phyloP scores from a whole-genome alignment of 176 grass and related monocot genomes.

The Rhynchospora breviuscula region DNA sequence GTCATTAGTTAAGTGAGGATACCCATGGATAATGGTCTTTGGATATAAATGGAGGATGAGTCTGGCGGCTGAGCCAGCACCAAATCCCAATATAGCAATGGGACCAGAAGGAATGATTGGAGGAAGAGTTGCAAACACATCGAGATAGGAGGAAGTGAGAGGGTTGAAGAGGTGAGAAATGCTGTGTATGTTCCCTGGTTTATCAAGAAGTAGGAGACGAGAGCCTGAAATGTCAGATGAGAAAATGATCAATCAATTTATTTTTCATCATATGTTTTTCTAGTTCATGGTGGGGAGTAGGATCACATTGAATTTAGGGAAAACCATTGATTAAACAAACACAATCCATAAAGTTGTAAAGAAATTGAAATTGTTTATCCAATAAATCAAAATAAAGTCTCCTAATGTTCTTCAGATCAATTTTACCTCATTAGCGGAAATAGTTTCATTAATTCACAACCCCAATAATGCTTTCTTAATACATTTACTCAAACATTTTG shows the following conservation, averaged over 20 bases:
- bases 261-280: not conserved
- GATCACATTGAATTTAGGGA: not conserved
- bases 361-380: not conserved
- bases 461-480: not conserved
- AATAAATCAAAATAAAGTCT: not conserved
- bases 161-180: conserved; percentile 42
- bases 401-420: not conserved
- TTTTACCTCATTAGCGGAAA: not conserved
- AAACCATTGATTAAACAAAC: not conserved
- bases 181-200: conserved; percentile 78
- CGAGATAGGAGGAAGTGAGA: conserved; percentile 61
- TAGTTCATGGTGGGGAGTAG: not conserved
- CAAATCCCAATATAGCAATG: conserved; percentile 63
- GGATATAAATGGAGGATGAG: conserved; percentile 58
- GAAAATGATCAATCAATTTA: not conserved
- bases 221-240: conserved; percentile 29
- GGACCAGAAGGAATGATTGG: conserved; percentile 56
- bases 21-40: conserved; percentile 30
- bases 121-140: conserved; percentile 61
- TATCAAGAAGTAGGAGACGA: conserved; percentile 78
- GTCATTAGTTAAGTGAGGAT: not conserved
- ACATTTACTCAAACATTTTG: not conserved
- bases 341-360: not conserved
- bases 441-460: not conserved
- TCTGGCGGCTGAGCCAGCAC: conserved; percentile 64